Conservation (phyloP, 2,329 filamentous ascomycete species). For the Akanthomyces uredinophilus region DNA sequence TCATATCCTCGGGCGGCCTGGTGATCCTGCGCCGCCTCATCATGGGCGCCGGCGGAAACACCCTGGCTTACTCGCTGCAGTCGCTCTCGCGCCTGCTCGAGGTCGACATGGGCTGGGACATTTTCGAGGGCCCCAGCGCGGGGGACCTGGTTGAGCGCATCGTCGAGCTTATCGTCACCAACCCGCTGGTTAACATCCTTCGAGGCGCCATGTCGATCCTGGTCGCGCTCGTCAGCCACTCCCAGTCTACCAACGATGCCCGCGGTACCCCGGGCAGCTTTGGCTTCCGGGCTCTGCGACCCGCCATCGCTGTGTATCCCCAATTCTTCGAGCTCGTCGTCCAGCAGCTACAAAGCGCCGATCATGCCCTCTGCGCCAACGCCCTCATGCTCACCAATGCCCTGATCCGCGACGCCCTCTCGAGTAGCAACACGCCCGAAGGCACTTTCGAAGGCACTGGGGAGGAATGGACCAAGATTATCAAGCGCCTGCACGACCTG, state of each 20-base stretch:
- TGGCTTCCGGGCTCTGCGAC: constrained; percentile 87
- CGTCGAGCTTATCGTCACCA: constrained; percentile 88
- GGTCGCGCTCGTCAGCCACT: constrained; percentile 86
- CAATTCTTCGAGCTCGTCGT: constrained; percentile 95
- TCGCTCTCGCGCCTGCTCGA: constrained; percentile 83
- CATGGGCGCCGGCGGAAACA: constrained; percentile 83
- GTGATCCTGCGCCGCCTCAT: constrained; percentile 76
- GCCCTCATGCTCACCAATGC: constrained; percentile 93
- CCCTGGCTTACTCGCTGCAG: constrained; percentile 89
- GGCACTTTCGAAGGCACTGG: constrained; percentile 26
- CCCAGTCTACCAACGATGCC: constrained; percentile 49
- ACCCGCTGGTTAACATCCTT: constrained; percentile 95
- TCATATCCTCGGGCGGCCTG: constrained; percentile 85
- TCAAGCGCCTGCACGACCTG: constrained; percentile 87
- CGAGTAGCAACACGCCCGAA: constrained; percentile 53
- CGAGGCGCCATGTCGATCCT: constrained; percentile 95
- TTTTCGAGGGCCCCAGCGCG: constrained; percentile 59
- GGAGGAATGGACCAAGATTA: constrained; percentile 91
- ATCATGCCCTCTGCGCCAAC: constrained; percentile 93
- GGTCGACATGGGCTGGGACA: constrained; percentile 97
- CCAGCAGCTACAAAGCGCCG: constrained; percentile 83
- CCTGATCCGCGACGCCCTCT: constrained; percentile 85
- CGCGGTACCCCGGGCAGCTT: constrained; percentile 55
- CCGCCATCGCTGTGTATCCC: constrained; percentile 83
- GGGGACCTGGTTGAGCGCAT: constrained; percentile 69